Percentiles rank a stretch among this genome's conserved stretches.
Conservation (phyloP, 495 filamentous ascomycete genomes). For the Xylaria castorea region DNA sequence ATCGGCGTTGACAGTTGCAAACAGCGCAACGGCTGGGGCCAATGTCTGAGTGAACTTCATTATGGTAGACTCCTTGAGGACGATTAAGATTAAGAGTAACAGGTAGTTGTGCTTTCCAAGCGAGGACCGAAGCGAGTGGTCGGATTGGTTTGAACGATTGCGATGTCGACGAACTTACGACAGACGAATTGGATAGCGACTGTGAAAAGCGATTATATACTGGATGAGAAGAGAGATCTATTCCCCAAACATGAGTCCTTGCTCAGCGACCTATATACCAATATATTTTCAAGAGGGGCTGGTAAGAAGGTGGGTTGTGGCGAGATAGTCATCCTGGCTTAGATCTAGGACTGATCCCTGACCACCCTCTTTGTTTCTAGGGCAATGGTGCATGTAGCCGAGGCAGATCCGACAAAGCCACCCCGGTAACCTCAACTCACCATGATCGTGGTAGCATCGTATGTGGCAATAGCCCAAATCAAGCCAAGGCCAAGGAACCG, state of each 20-base stretch:
- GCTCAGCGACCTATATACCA: constrained; percentile 36
- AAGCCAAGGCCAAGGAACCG: constrained; percentile 14
- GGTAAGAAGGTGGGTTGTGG: background rate
- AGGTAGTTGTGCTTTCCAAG: constrained; percentile 23
- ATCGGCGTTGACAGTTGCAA: constrained; percentile 39
- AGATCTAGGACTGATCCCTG: constrained; percentile 18
- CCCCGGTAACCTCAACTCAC: background rate
- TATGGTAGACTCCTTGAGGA: constrained; percentile 29
- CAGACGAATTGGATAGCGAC: constrained; percentile 35
- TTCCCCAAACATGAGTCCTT: constrained; percentile 26
- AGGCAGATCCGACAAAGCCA: constrained; percentile 9
- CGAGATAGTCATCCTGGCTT: constrained; percentile 3
- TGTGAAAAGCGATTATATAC: constrained; percentile 36
- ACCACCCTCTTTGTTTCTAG: constrained; percentile 15
- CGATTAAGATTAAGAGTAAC: constrained; percentile 31
- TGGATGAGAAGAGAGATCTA: constrained; percentile 24
- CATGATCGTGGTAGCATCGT: constrained; percentile 9
- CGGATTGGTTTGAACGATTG: constrained; percentile 39
- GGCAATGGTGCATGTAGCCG: constrained; percentile 16
- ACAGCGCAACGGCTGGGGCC: constrained; percentile 45
- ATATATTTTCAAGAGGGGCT: constrained; percentile 11
- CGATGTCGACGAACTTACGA: constrained; percentile 36
- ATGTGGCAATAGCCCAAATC: background rate
- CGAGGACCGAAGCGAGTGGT: constrained; percentile 32
- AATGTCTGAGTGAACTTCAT: constrained; percentile 49